phyloP scores from a whole-genome alignment of 352 stramenopile species.

The Globisporangium parvum region DNA sequence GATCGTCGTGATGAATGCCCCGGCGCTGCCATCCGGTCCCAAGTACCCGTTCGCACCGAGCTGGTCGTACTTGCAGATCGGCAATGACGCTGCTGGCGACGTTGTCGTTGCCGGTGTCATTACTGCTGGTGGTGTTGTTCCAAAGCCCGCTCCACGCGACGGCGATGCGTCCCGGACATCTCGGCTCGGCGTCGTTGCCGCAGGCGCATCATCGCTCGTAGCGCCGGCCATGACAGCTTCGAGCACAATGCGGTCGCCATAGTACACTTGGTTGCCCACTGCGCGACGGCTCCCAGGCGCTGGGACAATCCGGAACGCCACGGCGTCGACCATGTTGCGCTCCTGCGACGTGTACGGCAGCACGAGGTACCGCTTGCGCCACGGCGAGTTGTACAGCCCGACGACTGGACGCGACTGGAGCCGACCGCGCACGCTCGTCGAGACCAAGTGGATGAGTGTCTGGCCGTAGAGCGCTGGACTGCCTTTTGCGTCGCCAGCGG shows the following conservation, averaged over 20 bases:
- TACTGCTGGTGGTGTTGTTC: not conserved
- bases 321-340: slow-evolving; percentile 57
- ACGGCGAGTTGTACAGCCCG: slow-evolving; percentile 74
- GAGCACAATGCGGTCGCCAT: slow-evolving; percentile 69
- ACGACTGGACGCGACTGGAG: slow-evolving; percentile 68
- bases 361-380: slow-evolving; percentile 79
- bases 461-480: slow-evolving; percentile 48
- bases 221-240: slow-evolving; percentile 32
- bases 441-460: slow-evolving; percentile 70
- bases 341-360: slow-evolving; percentile 69
- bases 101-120: not conserved
- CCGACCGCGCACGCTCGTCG: slow-evolving; percentile 62
- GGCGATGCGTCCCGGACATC: slow-evolving; percentile 10
- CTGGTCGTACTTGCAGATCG: slow-evolving; percentile 77
- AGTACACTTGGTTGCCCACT: slow-evolving; percentile 67
- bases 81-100: slow-evolving; percentile 7
- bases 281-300: slow-evolving; percentile 41
- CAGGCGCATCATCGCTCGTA: not conserved
- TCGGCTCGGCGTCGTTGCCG: not conserved
- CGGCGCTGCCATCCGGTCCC: slow-evolving; percentile 66
- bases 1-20: slow-evolving; percentile 74
- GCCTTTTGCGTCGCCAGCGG: slow-evolving; percentile 19
- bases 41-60: slow-evolving; percentile 74
- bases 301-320: slow-evolving; percentile 71
- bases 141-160: slow-evolving; percentile 7